phyloP scores from a whole-genome alignment of 225 moss, liverwort and hornwort genomes.

The Antitrichia curtipendula region DNA sequence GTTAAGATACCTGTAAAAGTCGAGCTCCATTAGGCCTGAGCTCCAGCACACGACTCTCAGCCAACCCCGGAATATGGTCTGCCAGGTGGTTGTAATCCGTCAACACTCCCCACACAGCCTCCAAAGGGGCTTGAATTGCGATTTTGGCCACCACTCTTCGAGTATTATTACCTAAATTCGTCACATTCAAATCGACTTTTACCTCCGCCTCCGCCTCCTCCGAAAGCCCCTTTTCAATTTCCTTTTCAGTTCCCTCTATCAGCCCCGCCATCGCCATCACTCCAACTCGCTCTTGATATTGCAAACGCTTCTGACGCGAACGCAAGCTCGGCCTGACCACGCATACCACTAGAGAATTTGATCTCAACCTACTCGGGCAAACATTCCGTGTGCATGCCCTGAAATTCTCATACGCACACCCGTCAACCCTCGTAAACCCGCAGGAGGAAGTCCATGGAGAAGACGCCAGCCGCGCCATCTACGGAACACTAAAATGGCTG shows the following conservation, averaged over 20 bases:
- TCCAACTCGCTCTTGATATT: neutral
- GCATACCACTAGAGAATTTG: neutral
- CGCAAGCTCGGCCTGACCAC: neutral
- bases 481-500: neutral
- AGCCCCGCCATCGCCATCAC: conserved; percentile 21
- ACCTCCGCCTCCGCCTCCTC: neutral
- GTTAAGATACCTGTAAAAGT: conserved; percentile 46
- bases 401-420: neutral
- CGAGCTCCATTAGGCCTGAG: conserved; percentile 44
- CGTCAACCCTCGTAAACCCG: neutral
- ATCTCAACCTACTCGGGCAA: neutral
- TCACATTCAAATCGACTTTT: conserved; percentile 47
- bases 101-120: conserved; percentile 70
- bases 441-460: conserved; percentile 1
- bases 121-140: conserved; percentile 44
- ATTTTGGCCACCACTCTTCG: conserved; percentile 61
- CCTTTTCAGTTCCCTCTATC: conserved; percentile 1
- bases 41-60: conserved; percentile 66
- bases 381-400: neutral
- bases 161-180: conserved; percentile 53
- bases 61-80: conserved; percentile 80
- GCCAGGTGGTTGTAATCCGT: conserved; percentile 74
- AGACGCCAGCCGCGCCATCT: conserved; percentile 8
- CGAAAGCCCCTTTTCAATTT: neutral
- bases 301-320: neutral